Evolutionary conservation across 2,329 filamentous ascomycete genomes (phyloP), one percentile per base, ranked within the genome.

Genomic region (Corinectria fuckeliana): DNA sequence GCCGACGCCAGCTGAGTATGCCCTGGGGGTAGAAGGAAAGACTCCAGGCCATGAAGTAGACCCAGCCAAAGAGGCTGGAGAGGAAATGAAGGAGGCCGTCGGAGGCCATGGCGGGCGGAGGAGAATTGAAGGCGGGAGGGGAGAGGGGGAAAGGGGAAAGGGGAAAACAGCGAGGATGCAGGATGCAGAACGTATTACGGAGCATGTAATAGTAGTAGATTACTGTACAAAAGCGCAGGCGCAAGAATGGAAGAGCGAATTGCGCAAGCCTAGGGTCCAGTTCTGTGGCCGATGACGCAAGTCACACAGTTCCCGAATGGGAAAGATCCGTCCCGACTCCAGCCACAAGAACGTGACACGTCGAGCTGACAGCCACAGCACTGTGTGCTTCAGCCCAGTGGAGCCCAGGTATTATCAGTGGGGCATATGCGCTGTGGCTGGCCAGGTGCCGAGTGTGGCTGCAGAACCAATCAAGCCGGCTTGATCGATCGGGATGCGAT

Each of bases 1-100:
- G 86, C 53, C 92, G 89, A 26, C 81, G 81, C 74, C 83, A 89
- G 81, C 97, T 98, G 63, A 92, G 84, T 61, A 96, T 78, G 6
- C 91, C 87, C 74, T 98, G 95, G 1, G 94, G 93, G 75, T 98
- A 98, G 79, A 97, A 98, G 14, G 92, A 96, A 14, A 89, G 78
- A 11, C 91, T 94, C 94, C 94, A 95, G 76, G 85, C 87, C 48
- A 88, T 64, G 64, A 86, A 89, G 77, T 93, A 93, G 71, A 89
- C 78, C 90, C 91, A 93, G 75, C 91, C 91, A 68, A 91, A 85
- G 28, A 90, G 71, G 71, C 80, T 83, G 50, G 84, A 87, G 16
- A 86, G 53, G 57, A 81, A 68, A 26, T 74, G 66, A 58, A 88
- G 80, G 63, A 85, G 78, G 52, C 72, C 70, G 41, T 61, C 59